Percentiles rank a stretch among this genome's conserved stretches.
phyloP scores from a whole-genome alignment of 2,329 filamentous ascomycete species.

The Penicillium palitans region DNA sequence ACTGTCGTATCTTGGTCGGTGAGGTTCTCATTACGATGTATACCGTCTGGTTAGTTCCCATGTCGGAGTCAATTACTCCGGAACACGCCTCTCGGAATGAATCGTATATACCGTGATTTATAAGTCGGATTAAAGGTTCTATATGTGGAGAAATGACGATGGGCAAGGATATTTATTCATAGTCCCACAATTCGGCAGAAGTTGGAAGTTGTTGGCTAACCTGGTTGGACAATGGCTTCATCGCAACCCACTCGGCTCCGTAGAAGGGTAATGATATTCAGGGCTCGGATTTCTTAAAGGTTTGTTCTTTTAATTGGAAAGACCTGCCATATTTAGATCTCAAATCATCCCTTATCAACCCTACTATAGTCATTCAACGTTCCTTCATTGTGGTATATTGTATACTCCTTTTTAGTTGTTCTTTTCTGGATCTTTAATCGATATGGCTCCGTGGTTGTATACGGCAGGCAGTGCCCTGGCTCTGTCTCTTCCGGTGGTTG shows the following conservation, averaged over 20 bases:
- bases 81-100: too few species aligned
- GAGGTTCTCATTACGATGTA: too few species aligned
- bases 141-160: constrained; percentile 8
- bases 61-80: too few species aligned
- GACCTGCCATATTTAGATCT: neutral
- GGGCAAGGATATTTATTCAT: constrained; percentile 1
- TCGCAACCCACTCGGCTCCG: neutral
- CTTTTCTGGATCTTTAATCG: neutral
- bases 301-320: constrained; percentile 2
- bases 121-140: neutral
- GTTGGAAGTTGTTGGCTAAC: neutral
- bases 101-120: too few species aligned
- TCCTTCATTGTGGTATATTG: neutral
- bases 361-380: constrained; percentile 12
- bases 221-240: constrained; percentile 11
- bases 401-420: neutral
- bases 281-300: neutral
- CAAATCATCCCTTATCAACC: neutral
- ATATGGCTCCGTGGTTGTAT: constrained; percentile 18
- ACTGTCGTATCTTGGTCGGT: too few species aligned
- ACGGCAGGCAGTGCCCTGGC: too few species aligned
- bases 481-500: too few species aligned
- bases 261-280: constrained; percentile 18
- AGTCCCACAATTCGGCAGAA: neutral
- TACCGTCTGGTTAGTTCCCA: too few species aligned